These are phyloP conservation scores for Cyclaneusma minus DNA, from an alignment of 2,329 filamentous ascomycete genomes.

Conservation along the genomic window DNA sequence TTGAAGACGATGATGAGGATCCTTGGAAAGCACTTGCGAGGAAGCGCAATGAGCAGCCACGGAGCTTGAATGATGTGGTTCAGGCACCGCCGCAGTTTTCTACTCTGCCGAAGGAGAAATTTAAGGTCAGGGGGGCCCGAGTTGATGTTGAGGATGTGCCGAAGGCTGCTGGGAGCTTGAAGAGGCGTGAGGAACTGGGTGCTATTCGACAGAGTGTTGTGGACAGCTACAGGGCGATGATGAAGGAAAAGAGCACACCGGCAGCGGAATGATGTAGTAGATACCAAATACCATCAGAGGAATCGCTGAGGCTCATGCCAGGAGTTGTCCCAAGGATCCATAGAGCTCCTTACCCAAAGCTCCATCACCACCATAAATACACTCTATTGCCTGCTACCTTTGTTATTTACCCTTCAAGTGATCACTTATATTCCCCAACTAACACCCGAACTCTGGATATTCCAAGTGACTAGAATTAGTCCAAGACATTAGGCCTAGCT, in stretches of 20 bases:
- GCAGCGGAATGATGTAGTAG: background rate
- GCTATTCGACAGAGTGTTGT: slow-evolving; percentile 54
- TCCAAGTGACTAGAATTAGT: too few species aligned
- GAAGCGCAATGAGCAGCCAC: slow-evolving; percentile 14
- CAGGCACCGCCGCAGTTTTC: slow-evolving; percentile 17
- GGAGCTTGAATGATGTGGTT: slow-evolving; percentile 21
- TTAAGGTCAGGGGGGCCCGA: slow-evolving; percentile 39
- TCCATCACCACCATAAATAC: too few species aligned
- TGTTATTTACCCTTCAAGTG: too few species aligned
- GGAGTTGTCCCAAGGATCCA: too few species aligned
- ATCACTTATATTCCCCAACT: too few species aligned
- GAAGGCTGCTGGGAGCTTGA: slow-evolving; percentile 52
- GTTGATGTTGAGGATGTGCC: slow-evolving; percentile 57
- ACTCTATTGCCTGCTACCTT: too few species aligned
- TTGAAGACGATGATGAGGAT: slow-evolving; percentile 18
- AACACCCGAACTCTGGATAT: too few species aligned
- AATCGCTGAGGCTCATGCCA: too few species aligned
- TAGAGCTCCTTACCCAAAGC: too few species aligned
- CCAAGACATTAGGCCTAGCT: too few species aligned
- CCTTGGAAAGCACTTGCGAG: slow-evolving; percentile 17
- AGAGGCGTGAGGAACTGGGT: slow-evolving; percentile 58
- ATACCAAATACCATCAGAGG: too few species aligned
- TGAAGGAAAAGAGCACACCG: slow-evolving; percentile 30
- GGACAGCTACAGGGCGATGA: slow-evolving; percentile 56
- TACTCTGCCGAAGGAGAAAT: slow-evolving; percentile 18